Conservation (phyloP, 352 stramenopile genomes). For the Pythium phragmiticola region DNA sequence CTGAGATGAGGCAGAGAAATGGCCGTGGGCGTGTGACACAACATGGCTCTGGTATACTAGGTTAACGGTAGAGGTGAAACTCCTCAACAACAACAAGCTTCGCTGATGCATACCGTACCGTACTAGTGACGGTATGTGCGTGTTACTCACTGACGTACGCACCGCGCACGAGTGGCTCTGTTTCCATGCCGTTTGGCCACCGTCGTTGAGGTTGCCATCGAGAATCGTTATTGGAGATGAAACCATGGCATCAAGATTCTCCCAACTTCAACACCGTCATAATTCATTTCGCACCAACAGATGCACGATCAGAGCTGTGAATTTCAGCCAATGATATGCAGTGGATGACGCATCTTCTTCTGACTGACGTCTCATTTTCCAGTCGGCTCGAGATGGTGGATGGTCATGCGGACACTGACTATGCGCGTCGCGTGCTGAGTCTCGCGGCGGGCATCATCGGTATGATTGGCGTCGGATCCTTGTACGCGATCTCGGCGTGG, state of each 20-base stretch:
- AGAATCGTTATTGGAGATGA: background rate
- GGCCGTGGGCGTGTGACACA: no score
- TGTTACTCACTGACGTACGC: no score
- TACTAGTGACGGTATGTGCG: no score
- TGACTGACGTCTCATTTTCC: background rate
- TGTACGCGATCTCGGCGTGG: constrained; percentile 81
- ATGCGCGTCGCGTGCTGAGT: constrained; percentile 32
- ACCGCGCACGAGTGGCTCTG: no score
- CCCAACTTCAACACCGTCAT: constrained; percentile 14
- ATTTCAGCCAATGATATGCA: constrained; percentile 15
- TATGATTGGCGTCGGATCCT: constrained; percentile 74
- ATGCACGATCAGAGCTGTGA: background rate
- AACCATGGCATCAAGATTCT: background rate
- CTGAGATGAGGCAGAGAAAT: no score
- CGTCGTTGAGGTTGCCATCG: background rate
- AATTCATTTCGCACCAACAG: constrained; percentile 14
- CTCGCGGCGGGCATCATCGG: constrained; percentile 57
- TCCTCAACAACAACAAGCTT: no score
- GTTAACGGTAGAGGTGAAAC: no score
- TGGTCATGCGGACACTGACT: constrained; percentile 3
- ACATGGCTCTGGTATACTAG: no score
- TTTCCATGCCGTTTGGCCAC: background rate
- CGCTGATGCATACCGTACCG: no score
- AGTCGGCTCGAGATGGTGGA: background rate
- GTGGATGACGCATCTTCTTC: background rate